These are phyloP conservation scores for Suhomyces sp. DNA, from an alignment of 805 yeast species.

Conservation along the genomic window DNA sequence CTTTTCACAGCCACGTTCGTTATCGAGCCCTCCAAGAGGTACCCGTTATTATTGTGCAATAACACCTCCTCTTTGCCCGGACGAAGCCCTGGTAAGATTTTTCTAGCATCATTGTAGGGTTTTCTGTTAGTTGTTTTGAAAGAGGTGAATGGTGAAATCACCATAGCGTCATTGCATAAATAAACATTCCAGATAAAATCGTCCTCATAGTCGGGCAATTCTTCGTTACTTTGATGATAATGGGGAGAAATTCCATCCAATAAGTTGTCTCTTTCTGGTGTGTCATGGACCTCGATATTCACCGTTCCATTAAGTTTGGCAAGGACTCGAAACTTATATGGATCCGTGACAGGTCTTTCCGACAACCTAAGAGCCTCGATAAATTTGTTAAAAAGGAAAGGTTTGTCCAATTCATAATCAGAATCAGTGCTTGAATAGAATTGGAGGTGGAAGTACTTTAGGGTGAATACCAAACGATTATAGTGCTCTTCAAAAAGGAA, in stretches of 20 bases:
- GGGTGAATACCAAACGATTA: conserved; percentile 54
- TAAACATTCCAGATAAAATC: conserved; percentile 53
- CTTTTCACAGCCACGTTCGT: conserved; percentile 71
- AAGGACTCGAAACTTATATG: conserved; percentile 36
- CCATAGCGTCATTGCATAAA: conserved; percentile 52
- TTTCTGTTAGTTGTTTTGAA: conserved; percentile 80
- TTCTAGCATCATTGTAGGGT: conserved; percentile 63
- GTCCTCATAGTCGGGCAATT: not conserved
- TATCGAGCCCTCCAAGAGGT: conserved; percentile 77
- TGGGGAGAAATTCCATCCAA: conserved; percentile 36
- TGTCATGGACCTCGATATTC: conserved; percentile 33
- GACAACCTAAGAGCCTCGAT: conserved; percentile 26
- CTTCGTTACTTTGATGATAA: too few relatives aligned
- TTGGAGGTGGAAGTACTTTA: conserved; percentile 46
- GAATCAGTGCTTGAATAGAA: conserved; percentile 25
- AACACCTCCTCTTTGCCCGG: conserved; percentile 68
- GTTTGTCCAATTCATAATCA: conserved; percentile 42
- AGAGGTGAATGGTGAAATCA: conserved; percentile 74
- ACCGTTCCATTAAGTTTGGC: conserved; percentile 28
- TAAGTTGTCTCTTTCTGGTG: conserved; percentile 24
- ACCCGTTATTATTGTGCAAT: conserved; percentile 52
- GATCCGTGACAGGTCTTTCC: conserved; percentile 18
- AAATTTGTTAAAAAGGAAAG: conserved; percentile 37
- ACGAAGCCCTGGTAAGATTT: conserved; percentile 40
- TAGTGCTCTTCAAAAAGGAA: conserved; percentile 66